phyloP scores from a whole-genome alignment of 176 grass and related monocot species.

The Alloteropsis semialata region DNA sequence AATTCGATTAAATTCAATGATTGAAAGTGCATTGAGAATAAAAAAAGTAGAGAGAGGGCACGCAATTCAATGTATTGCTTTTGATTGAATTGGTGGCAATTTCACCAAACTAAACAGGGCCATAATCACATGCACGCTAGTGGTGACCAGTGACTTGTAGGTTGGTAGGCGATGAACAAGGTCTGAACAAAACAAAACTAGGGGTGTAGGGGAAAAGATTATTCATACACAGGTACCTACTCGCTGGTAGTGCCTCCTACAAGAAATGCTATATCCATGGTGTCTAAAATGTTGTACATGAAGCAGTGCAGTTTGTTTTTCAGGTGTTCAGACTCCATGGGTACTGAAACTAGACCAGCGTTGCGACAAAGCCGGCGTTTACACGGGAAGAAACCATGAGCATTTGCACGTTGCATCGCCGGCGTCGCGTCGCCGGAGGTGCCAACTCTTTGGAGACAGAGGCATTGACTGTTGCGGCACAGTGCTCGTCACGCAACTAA shows the following conservation, averaged over 20 bases:
- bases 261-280: background rate
- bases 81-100: too few relatives aligned
- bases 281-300: background rate
- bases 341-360: too few relatives aligned
- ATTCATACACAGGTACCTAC: too few relatives aligned
- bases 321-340: background rate
- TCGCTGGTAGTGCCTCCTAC: too few relatives aligned
- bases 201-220: too few relatives aligned
- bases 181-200: background rate
- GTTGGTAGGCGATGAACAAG: background rate
- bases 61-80: too few relatives aligned
- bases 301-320: background rate
- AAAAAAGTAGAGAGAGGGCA: too few relatives aligned
- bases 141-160: background rate
- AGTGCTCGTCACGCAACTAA: background rate
- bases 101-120: too few relatives aligned
- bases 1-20: too few relatives aligned
- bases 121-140: slow-evolving; percentile 13
- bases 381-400: background rate
- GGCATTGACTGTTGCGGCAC: background rate
- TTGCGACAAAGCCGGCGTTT: too few relatives aligned
- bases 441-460: background rate
- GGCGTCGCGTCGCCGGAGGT: background rate
- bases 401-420: slow-evolving; percentile 21
- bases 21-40: too few relatives aligned